A percentile compares a stretch with the other conserved stretches of the same genome.
phyloP scores from a whole-genome alignment of 164 flowering plant species.

The Platanus orientalis region DNA sequence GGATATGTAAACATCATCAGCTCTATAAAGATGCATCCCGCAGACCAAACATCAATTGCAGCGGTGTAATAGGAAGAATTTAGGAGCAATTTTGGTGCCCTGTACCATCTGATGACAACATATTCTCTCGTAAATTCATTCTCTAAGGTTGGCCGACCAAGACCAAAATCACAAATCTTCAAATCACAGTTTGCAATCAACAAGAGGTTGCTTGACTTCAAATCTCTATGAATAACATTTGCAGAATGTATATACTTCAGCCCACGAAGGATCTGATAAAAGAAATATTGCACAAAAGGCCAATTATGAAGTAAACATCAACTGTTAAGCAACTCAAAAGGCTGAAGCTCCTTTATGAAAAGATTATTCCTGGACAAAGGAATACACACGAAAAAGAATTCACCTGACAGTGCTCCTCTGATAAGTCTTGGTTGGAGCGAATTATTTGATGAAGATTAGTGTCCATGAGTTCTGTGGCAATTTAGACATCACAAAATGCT shows the following conservation, averaged over 20 bases:
- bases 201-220: conserved; percentile 91
- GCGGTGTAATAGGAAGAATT: conserved; percentile 87
- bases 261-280: conserved; percentile 91
- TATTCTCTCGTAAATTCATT: conserved; percentile 82
- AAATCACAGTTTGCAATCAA: conserved; percentile 87
- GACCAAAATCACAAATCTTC: too few species aligned
- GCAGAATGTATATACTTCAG: too few species aligned
- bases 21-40: too few species aligned
- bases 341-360: too few species aligned
- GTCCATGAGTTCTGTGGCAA: too few species aligned
- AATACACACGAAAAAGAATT: neutral
- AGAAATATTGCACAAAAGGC: conserved; percentile 67
- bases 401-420: conserved; percentile 96
- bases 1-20: too few species aligned
- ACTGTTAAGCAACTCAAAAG: conserved; percentile 3
- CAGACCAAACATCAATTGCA: too few species aligned
- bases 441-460: too few species aligned
- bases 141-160: conserved; percentile 72
- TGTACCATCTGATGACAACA: too few species aligned
- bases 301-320: conserved; percentile 8
- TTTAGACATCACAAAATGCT: too few species aligned
- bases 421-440: conserved; percentile 77
- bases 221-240: too few species aligned
- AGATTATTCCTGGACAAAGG: too few species aligned
- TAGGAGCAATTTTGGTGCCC: conserved; percentile 65